Conservation (phyloP, 345 rosid genomes). For the Raphanus sativus region DNA sequence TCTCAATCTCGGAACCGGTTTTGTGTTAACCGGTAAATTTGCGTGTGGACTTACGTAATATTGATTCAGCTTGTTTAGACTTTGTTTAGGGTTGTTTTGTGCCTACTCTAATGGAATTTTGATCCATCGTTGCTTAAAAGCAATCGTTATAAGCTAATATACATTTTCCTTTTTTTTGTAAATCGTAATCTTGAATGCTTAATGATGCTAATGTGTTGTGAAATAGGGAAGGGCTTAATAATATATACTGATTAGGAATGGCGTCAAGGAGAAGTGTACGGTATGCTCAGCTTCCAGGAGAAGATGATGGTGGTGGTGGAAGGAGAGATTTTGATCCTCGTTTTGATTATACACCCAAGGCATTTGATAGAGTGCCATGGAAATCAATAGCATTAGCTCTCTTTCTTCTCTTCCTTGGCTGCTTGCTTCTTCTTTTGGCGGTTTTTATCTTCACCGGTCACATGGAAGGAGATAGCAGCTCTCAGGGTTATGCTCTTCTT, state of each 20-base stretch:
- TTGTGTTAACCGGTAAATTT: not conserved
- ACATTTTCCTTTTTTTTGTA: not conserved
- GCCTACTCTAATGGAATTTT: not conserved
- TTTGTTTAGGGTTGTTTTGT: not conserved
- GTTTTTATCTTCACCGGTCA: conserved; percentile 78
- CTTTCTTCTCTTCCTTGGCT: conserved; percentile 67
- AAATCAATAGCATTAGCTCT: conserved; percentile 75
- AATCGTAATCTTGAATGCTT: not conserved
- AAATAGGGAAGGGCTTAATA: not conserved
- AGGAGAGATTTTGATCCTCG: conserved; percentile 56
- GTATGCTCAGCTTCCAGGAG: conserved; percentile 57
- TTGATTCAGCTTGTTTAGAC: not conserved
- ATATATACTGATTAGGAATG: conserved; percentile 40
- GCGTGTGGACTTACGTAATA: not conserved
- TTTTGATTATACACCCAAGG: conserved; percentile 65
- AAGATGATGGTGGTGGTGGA: conserved; percentile 21
- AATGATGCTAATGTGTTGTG: conserved; percentile 7
- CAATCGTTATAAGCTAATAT: not conserved
- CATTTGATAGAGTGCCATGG: conserved; percentile 75
- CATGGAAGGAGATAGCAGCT: conserved; percentile 73
- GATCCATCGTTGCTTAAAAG: not conserved
- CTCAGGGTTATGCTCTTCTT: conserved; percentile 79
- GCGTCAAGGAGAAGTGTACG: conserved; percentile 54
- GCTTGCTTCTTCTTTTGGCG: conserved; percentile 63
- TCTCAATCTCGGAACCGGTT: conserved; percentile 7